Conservation (phyloP, 352 stramenopile genomes). For the Phytophthora macrochlamydospora region DNA sequence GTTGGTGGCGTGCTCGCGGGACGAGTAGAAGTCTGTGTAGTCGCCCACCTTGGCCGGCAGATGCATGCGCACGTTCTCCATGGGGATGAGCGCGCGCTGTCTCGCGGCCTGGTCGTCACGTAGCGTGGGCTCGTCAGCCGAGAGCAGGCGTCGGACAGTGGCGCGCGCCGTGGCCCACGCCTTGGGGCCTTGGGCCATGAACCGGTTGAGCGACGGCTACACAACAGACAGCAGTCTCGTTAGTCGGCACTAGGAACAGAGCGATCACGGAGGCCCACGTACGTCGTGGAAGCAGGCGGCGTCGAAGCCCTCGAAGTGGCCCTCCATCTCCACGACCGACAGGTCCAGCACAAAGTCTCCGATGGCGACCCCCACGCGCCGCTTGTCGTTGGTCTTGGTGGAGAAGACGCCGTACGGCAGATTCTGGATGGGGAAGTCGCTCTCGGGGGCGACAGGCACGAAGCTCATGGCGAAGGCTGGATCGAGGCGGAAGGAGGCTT, state of each 20-base stretch:
- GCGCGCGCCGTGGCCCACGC: slow-evolving; percentile 89
- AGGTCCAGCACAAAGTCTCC: slow-evolving; percentile 90
- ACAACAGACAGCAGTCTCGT: neutral
- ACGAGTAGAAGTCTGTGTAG: slow-evolving; percentile 99
- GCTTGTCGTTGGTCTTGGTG: slow-evolving; percentile 64
- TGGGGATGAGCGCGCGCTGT: slow-evolving; percentile 78
- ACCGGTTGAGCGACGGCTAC: slow-evolving; percentile 89
- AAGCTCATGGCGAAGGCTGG: slow-evolving; percentile 51
- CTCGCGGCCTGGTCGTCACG: slow-evolving; percentile 81
- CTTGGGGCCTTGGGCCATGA: slow-evolving; percentile 90
- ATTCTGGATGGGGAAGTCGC: slow-evolving; percentile 95
- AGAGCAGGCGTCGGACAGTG: slow-evolving; percentile 89
- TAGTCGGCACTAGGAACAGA: neutral
- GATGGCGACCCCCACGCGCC: slow-evolving; percentile 84
- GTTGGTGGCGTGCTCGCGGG: slow-evolving; percentile 96
- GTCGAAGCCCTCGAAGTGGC: slow-evolving; percentile 89
- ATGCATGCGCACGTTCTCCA: slow-evolving; percentile 87
- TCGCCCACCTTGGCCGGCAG: slow-evolving; percentile 94
- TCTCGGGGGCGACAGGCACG: slow-evolving; percentile 54
- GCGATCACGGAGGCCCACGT: neutral
- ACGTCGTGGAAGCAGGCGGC: slow-evolving; percentile 76
- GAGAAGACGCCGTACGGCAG: slow-evolving; percentile 96
- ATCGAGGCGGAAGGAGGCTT: neutral
- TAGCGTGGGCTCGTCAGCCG: slow-evolving; percentile 69
- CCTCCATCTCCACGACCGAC: slow-evolving; percentile 86